A percentile compares a stretch with the other conserved stretches of the same genome.
phyloP scores from a whole-genome alignment of 768 basidiomycete genomes.

The Amanita molliuscula region DNA sequence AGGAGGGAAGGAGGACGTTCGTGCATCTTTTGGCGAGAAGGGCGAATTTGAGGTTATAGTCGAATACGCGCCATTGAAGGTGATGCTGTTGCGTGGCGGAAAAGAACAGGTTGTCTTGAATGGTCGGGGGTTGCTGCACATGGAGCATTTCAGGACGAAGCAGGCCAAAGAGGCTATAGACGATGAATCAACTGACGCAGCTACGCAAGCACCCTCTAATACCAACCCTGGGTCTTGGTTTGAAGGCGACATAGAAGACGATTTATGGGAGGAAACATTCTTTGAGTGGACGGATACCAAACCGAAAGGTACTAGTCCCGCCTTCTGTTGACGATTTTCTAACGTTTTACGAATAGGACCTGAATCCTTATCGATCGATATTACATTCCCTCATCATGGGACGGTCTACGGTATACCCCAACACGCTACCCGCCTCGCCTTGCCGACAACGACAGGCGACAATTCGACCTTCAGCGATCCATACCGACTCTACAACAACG shows the following conservation, averaged over 20 bases:
- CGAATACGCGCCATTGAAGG: conserved; percentile 62
- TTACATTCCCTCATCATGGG: conserved; percentile 85
- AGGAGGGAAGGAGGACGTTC: conserved; percentile 51
- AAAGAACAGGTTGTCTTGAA: conserved; percentile 85
- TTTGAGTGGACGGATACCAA: conserved; percentile 85
- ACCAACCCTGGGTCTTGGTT: conserved; percentile 18
- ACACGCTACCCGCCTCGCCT: conserved; percentile 82
- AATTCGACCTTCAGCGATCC: conserved; percentile 75
- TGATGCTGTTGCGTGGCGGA: conserved; percentile 63
- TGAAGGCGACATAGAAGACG: conserved; percentile 78
- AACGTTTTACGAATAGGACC: conserved; percentile 50
- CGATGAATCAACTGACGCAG: conserved; percentile 20
- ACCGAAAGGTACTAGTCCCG: conserved; percentile 66
- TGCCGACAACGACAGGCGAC: conserved; percentile 82
- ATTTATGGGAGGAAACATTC: conserved; percentile 85
- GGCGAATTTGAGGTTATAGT: conserved; percentile 60
- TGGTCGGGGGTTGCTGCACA: conserved; percentile 82
- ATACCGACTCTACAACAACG: conserved; percentile 89
- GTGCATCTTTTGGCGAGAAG: conserved; percentile 55
- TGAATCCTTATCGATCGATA: conserved; percentile 86
- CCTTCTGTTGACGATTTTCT: neutral
- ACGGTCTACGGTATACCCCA: conserved; percentile 96
- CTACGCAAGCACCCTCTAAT: neutral
- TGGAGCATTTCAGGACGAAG: conserved; percentile 92
- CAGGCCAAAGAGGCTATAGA: conserved; percentile 26